A percentile compares a stretch with the other conserved stretches of the same genome.
Evolutionary conservation across 768 basidiomycete species (phyloP).

Genomic region (Hericium coralloides): DNA sequence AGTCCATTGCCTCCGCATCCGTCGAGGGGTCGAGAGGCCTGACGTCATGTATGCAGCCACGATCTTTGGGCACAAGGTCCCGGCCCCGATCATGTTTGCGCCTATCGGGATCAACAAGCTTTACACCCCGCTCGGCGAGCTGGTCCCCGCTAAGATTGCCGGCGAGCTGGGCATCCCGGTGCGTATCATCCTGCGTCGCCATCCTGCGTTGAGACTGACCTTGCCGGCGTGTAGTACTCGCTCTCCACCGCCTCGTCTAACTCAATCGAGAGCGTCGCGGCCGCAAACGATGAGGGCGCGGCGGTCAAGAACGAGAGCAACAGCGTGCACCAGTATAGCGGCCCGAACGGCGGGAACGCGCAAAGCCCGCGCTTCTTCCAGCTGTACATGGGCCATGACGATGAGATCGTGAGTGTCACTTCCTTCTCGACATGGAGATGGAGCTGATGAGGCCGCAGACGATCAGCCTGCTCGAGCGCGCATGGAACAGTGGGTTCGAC

Average conservation of each 20-base stretch:
- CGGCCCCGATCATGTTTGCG: constrained; percentile 44
- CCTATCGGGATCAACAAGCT: constrained; percentile 50
- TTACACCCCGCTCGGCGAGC: constrained; percentile 35
- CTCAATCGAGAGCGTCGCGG: constrained; percentile 42
- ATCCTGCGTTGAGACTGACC: not conserved
- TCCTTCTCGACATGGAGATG: constrained; percentile 10
- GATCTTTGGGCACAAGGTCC: constrained; percentile 38
- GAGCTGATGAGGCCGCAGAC: constrained; percentile 7
- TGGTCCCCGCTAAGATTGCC: constrained; percentile 37
- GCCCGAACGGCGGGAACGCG: constrained; percentile 25
- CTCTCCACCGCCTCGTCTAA: constrained; percentile 43
- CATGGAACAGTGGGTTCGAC: constrained; percentile 38
- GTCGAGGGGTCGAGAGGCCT: not conserved
- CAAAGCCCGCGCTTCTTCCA: constrained; percentile 45
- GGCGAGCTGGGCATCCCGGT: constrained; percentile 38
- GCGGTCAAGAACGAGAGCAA: constrained; percentile 29
- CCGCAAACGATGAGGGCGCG: constrained; percentile 35
- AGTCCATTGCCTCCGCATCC: constrained; percentile 5
- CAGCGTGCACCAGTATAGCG: constrained; percentile 25
- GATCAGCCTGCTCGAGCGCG: constrained; percentile 36
- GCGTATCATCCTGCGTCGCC: not conserved
- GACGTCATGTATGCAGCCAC: not conserved
- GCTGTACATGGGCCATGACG: constrained; percentile 47
- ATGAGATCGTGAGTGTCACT: constrained; percentile 31
- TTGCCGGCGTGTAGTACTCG: not conserved